phyloP scores from a whole-genome alignment of 169 alveolate genomes.

The Plasmodium ovale region DNA sequence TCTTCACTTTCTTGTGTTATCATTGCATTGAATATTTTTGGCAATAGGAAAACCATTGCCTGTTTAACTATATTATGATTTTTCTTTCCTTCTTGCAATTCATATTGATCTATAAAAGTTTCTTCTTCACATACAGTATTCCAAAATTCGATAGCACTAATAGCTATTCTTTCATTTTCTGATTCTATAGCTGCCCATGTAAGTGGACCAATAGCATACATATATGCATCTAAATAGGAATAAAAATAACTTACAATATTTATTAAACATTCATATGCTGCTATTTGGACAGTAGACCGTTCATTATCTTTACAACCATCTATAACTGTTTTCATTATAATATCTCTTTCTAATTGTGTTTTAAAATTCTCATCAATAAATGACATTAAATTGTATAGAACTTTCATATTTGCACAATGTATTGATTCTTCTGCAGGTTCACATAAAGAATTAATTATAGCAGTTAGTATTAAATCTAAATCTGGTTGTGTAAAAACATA shows the following conservation, averaged over 20 bases:
- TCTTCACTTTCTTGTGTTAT: constrained; percentile 89
- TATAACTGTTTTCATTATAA: constrained; percentile 83
- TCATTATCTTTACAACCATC: constrained; percentile 85
- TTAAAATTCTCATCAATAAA: constrained; percentile 83
- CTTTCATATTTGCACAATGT: constrained; percentile 81
- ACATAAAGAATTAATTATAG: constrained; percentile 83
- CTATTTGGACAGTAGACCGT: constrained; percentile 84
- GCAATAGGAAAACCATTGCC: constrained; percentile 87
- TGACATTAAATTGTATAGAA: constrained; percentile 79
- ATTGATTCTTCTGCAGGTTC: constrained; percentile 81
- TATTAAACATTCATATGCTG: constrained; percentile 90
- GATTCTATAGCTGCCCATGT: constrained; percentile 89
- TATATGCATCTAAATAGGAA: constrained; percentile 85
- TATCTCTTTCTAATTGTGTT: constrained; percentile 82
- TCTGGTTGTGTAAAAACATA: constrained; percentile 80
- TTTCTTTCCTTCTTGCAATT: constrained; percentile 77
- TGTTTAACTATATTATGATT: constrained; percentile 86
- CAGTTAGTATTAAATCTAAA: constrained; percentile 80
- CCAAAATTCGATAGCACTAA: constrained; percentile 92
- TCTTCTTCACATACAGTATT: constrained; percentile 91
- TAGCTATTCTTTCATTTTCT: constrained; percentile 87
- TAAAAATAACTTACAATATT: constrained; percentile 90
- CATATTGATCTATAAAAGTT: constrained; percentile 77
- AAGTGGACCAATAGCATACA: constrained; percentile 87
- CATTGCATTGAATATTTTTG: constrained; percentile 89